A percentile compares a stretch with the other conserved stretches of the same genome.
phyloP scores from a whole-genome alignment of 345 rosid species.

The Jatropha curcas region DNA sequence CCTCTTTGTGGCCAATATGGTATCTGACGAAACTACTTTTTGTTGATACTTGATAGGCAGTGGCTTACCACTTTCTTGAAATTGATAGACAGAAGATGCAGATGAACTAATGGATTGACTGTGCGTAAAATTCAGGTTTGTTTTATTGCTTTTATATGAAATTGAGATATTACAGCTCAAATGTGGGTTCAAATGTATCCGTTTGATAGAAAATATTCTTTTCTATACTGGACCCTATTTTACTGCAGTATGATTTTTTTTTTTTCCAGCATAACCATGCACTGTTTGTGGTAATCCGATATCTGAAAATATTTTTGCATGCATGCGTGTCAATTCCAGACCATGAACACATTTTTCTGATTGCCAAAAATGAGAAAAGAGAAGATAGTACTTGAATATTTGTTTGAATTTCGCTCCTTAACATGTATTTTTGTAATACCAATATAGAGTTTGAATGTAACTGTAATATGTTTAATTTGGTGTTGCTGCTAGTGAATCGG shows the following conservation, averaged over 20 bases:
- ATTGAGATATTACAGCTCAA: background rate
- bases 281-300: background rate
- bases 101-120: background rate
- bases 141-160: background rate
- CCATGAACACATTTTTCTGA: background rate
- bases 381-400: background rate
- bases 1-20: background rate
- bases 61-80: background rate
- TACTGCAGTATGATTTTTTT: too few relatives aligned
- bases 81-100: background rate
- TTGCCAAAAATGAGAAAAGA: background rate
- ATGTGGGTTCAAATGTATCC: background rate
- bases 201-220: background rate
- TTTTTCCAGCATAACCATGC: background rate
- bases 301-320: background rate
- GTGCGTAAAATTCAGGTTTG: conserved; percentile 7
- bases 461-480: background rate
- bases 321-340: background rate
- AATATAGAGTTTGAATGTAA: background rate
- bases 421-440: background rate
- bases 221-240: too few relatives aligned
- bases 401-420: background rate
- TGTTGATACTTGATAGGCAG: conserved; percentile 16
- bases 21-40: background rate
- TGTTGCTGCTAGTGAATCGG: conserved; percentile 38